Evolutionary conservation across 2,329 filamentous ascomycete genomes (phyloP), one percentile per base, ranked within the genome.

Genomic region (Fusarium mundagurra): DNA sequence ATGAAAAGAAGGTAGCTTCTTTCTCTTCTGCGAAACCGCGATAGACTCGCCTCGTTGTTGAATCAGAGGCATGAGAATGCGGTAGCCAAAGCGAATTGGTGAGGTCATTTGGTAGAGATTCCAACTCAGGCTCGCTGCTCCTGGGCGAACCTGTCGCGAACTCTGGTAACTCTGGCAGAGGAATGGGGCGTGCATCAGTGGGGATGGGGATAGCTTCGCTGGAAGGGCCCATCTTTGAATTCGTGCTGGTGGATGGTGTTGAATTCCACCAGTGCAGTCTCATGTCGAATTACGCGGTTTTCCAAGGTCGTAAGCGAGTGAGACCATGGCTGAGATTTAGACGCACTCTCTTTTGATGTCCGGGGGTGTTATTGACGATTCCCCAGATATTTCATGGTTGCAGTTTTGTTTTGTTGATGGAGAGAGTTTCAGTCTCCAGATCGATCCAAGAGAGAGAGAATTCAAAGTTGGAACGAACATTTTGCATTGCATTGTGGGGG

Each of bases 1-100:
- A 76, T 29, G 55, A 31, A 34, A 73, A 67, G 34, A 77, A 69
- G 3, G 72, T 77, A 12, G 65, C 55, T 29, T 76, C 69, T 27
- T 74, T 77, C 34, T 77, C 75, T 9, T 67, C 70, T 24, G 61
- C 62, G 34, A 76, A 64, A 14, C 72, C 72, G 34, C 72, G 72
- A 41, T 69, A 74, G 44, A 74, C 69, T 29, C 68, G 72, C 54
- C 67, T 61, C 31, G 71, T 60, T 27, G 71, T 74, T 43, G 71
- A 67, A 43, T 74, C 71, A 24, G 58, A 71, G 58, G 67, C 48
- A n/a, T 71, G 59, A 51, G 71, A 71, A 13, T 50, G 66, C 17
- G 71, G 71, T 16, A 73, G 39, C 71, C 71, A 73, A 12, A 74
- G 71, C 8, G 66, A 36, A 38, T 71, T 59, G 18, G 45, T 27